A percentile compares a stretch with the other conserved stretches of the same genome.
Conservation (phyloP, 495 filamentous ascomycete genomes). For the Margaritispora aquatica region DNA sequence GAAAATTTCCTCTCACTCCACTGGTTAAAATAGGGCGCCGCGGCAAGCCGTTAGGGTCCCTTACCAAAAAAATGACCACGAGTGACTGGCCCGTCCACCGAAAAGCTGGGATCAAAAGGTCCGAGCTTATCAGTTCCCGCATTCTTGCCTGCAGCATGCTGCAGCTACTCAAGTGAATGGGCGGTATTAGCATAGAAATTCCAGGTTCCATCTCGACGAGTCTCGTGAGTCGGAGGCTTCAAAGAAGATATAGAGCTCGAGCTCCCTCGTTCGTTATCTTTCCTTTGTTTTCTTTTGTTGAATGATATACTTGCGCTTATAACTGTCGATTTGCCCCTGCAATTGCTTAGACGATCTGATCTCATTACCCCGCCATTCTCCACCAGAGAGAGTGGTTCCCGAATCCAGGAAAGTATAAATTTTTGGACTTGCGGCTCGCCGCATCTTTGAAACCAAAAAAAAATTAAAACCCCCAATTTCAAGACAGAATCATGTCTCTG, state of each 20-base stretch:
- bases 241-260: neutral
- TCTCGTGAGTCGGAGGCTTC: neutral
- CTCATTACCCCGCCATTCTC: neutral
- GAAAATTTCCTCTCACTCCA: neutral
- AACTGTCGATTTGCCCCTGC: neutral
- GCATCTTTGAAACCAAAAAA: neutral
- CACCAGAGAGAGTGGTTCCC: neutral
- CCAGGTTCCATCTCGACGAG: neutral
- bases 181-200: neutral
- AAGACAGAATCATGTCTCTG: slow-evolving; percentile 38
- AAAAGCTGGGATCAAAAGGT: neutral
- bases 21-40: neutral
- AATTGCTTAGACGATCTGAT: neutral
- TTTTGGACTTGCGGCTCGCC: neutral
- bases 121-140: neutral
- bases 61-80: no score
- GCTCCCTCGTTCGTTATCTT: neutral
- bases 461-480: neutral
- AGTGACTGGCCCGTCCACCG: neutral
- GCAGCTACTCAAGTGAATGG: neutral
- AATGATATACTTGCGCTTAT: no score
- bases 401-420: neutral
- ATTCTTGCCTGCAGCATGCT: neutral
- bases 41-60: neutral
- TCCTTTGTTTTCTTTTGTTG: neutral